Evolutionary conservation across 352 stramenopile genomes (phyloP), one percentile per base, ranked within the genome.

Genomic region (Phytophthora pseudosyringae): DNA sequence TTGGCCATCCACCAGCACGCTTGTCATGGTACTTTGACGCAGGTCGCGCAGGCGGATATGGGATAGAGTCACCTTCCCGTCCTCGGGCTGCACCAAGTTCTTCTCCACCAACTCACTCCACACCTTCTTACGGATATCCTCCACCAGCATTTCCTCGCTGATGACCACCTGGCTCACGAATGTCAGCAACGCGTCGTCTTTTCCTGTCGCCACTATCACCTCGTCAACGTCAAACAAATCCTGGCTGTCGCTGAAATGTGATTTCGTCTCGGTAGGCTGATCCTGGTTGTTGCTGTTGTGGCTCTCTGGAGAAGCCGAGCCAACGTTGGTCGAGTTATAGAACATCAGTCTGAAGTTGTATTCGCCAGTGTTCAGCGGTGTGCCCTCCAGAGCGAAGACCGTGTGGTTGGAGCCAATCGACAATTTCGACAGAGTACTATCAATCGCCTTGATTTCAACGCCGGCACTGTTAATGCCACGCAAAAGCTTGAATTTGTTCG

Each of bases 371-470:
- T 76, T 86, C 29, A 95, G 59, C 9, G 86, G 86, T 9, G 78
- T 83, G 1, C 86, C 86, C 46, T 88, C 79, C 25, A 90, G 58
- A 2, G 82, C 76, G 38, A 86, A 93, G 29, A 95, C 68, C 1
- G 78, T 84, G 33, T 86, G 75, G 43, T 90, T 90, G 31, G 85
- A 78, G 6, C 78, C 72, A 13, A 95, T 90, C 16, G 84, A 89
- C 2, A 95, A 55, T 49, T 91, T 92, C 18, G 78, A 88, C 3
- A 95, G 64, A 18, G 84, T 90, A 48, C 76, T 88, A 39, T 95
- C 83, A 36, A 92, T 79, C 2, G 77, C 76, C 69, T 95, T 95
- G 51, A 95, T 90, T 61, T 95, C 86, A 8, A 92, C 82, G 18
- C 83, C 80, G 18, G 82, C 75, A 31, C 73, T 82, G 38, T 89